Conservation (phyloP, 1,139 yeast genomes). For the Candida frijolesensis region DNA sequence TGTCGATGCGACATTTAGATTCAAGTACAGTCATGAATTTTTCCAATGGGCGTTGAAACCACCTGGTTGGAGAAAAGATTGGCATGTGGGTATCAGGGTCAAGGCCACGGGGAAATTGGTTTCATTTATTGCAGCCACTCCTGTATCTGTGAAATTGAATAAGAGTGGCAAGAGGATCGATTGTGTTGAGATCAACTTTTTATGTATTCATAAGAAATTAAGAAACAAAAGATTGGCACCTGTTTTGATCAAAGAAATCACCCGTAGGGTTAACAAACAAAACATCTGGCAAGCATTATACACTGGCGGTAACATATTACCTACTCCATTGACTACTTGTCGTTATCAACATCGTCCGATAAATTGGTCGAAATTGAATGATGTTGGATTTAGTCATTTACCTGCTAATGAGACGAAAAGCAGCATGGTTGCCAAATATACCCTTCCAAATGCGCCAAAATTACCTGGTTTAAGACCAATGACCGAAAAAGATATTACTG, state of each 20-base stretch:
- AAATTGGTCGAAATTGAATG: slow-evolving; percentile 87
- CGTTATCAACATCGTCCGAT: slow-evolving; percentile 93
- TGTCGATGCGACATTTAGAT: slow-evolving; percentile 86
- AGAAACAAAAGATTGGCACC: slow-evolving; percentile 96
- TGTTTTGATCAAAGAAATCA: slow-evolving; percentile 87
- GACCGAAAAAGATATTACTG: slow-evolving; percentile 61
- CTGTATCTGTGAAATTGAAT: slow-evolving; percentile 68
- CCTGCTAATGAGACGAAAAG: slow-evolving; percentile 78
- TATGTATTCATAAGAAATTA: slow-evolving; percentile 91
- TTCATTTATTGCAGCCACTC: slow-evolving; percentile 92
- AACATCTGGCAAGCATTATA: slow-evolving; percentile 96
- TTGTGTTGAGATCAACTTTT: slow-evolving; percentile 88
- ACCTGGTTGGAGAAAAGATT: slow-evolving; percentile 88
- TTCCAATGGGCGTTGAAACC: slow-evolving; percentile 93
- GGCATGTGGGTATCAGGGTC: slow-evolving; percentile 95
- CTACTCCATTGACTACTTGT: slow-evolving; percentile 89
- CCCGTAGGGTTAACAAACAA: slow-evolving; percentile 83
- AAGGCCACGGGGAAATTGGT: slow-evolving; percentile 73
- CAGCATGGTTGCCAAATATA: slow-evolving; percentile 78
- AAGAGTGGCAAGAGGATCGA: slow-evolving; percentile 48
- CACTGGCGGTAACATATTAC: slow-evolving; percentile 90
- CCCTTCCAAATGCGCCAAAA: slow-evolving; percentile 64
- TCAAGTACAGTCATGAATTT: slow-evolving; percentile 82
- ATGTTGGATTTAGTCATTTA: slow-evolving; percentile 83
- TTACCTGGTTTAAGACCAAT: slow-evolving; percentile 67